phyloP scores from a whole-genome alignment of 176 grass and related monocot species.

The Oryza brachyantha region DNA sequence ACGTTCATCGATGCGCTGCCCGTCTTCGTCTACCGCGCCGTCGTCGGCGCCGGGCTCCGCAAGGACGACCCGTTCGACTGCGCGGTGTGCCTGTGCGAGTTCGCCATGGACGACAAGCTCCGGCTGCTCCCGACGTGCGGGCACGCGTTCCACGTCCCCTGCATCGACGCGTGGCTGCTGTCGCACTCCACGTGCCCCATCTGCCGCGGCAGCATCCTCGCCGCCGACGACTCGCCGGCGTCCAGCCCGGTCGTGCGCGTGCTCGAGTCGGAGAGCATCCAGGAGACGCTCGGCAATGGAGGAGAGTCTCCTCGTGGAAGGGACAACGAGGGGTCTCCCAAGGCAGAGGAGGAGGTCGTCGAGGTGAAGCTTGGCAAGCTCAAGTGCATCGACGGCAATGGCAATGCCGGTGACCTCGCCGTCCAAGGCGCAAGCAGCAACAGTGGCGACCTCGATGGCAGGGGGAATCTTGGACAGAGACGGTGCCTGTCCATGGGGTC shows the following conservation, averaged over 20 bases:
- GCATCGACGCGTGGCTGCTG: constrained; percentile 89
- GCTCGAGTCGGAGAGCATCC: constrained; percentile 33
- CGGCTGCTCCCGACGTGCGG: constrained; percentile 80
- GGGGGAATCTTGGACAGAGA: constrained; percentile 46
- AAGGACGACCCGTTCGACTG: constrained; percentile 76
- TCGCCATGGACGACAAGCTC: constrained; percentile 67
- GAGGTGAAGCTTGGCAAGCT: constrained; percentile 84
- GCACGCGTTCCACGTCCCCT: constrained; percentile 85
- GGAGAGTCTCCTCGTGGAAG: neutral
- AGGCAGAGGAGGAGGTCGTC: constrained; percentile 45
- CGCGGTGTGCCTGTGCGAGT: constrained; percentile 92
- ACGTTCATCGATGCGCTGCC: constrained; percentile 86
- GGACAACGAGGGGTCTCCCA: neutral
- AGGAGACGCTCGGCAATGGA: neutral
- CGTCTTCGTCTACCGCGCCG: constrained; percentile 65
- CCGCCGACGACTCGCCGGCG: constrained; percentile 32
- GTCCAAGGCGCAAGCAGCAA: constrained; percentile 18
- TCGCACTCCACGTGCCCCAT: constrained; percentile 95
- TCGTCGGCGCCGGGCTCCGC: constrained; percentile 26
- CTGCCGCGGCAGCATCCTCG: constrained; percentile 71
- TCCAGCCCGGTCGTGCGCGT: constrained; percentile 48
- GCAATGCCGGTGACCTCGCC: constrained; percentile 20
- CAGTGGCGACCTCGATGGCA: neutral
- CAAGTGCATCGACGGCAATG: constrained; percentile 48
- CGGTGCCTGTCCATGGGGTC: constrained; percentile 94